These are phyloP conservation scores for Suhomyces bolitotheri DNA, from an alignment of 1,139 yeast species.

Conservation along the genomic window DNA sequence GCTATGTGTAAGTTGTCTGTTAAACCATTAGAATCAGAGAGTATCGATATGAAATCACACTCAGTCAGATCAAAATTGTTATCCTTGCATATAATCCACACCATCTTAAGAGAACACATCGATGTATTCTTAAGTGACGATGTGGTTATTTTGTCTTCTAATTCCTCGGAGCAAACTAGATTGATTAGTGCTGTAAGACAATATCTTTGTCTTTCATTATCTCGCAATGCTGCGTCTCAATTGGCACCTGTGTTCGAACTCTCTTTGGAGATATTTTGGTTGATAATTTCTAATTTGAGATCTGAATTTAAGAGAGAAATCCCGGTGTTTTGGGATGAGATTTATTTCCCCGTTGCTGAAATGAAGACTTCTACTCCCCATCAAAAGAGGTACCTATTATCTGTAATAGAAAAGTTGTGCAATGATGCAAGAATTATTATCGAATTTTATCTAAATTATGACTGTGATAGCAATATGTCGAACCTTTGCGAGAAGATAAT, in stretches of 20 bases:
- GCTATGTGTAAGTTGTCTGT: conserved; percentile 93
- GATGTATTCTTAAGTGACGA: conserved; percentile 72
- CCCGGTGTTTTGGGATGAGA: conserved; percentile 90
- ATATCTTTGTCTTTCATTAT: conserved; percentile 76
- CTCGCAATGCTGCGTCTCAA: conserved; percentile 91
- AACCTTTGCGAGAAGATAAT: conserved; percentile 82
- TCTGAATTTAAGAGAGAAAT: conserved; percentile 88
- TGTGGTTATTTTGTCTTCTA: conserved; percentile 58
- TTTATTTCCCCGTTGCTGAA: conserved; percentile 91
- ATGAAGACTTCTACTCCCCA: conserved; percentile 89
- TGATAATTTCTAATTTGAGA: conserved; percentile 77
- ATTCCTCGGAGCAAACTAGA: conserved; percentile 59
- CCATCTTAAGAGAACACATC: conserved; percentile 81
- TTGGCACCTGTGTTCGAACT: conserved; percentile 91
- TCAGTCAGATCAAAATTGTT: conserved; percentile 87
- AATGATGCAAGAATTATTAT: conserved; percentile 88
- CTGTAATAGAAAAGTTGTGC: conserved; percentile 76
- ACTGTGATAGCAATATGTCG: conserved; percentile 83
- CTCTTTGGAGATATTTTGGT: conserved; percentile 91
- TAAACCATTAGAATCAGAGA: conserved; percentile 70
- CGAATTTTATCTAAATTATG: conserved; percentile 92
- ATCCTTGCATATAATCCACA: conserved; percentile 84
- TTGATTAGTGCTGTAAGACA: conserved; percentile 82
- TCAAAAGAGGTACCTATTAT: conserved; percentile 83
- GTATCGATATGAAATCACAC: conserved; percentile 84